These are phyloP conservation scores for Trichophyton benhamiae DNA, from an alignment of 2,329 filamentous ascomycete genomes.

Conservation along the genomic window DNA sequence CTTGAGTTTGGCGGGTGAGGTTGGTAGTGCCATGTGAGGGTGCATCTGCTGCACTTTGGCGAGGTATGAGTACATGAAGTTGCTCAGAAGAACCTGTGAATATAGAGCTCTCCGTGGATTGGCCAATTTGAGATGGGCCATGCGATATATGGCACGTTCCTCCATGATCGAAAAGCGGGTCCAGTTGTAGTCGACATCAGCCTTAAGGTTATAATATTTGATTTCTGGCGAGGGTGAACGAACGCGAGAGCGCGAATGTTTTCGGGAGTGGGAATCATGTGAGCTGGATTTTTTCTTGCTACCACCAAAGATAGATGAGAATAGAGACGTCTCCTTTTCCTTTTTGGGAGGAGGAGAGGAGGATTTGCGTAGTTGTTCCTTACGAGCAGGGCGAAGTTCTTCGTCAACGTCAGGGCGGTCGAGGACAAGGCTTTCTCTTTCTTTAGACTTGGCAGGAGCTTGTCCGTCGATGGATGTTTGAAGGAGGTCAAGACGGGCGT, in stretches of 20 bases:
- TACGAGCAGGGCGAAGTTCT: slow-evolving; percentile 50
- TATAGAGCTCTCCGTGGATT: slow-evolving; percentile 84
- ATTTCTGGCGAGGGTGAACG: slow-evolving; percentile 71
- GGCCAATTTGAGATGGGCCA: slow-evolving; percentile 98
- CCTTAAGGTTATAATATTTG: slow-evolving; percentile 57
- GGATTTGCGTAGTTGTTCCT: slow-evolving; percentile 65
- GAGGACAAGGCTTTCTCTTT: slow-evolving; percentile 67
- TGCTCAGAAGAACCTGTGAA: slow-evolving; percentile 90
- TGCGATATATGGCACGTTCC: slow-evolving; percentile 92
- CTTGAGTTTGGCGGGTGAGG: slow-evolving; percentile 57
- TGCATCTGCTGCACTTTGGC: slow-evolving; percentile 99
- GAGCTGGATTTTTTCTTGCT: slow-evolving; percentile 70
- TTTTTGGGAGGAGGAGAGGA: slow-evolving; percentile 59
- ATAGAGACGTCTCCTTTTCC: slow-evolving; percentile 76
- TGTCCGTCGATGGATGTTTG: slow-evolving; percentile 69
- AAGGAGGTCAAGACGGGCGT: slow-evolving; percentile 69
- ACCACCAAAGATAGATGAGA: slow-evolving; percentile 84
- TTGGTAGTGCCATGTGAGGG: slow-evolving; percentile 83
- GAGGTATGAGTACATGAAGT: slow-evolving; percentile 99
- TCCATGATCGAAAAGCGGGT: slow-evolving; percentile 89
- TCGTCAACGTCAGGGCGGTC: slow-evolving; percentile 73
- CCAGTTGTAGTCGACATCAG: slow-evolving; percentile 93
- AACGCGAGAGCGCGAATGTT: slow-evolving; percentile 43
- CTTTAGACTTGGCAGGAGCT: slow-evolving; percentile 14
- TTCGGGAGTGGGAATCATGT: slow-evolving; percentile 58